Evolutionary conservation across 2,329 filamentous ascomycete genomes (phyloP).

Genomic region (Verticillium isaacii): DNA sequence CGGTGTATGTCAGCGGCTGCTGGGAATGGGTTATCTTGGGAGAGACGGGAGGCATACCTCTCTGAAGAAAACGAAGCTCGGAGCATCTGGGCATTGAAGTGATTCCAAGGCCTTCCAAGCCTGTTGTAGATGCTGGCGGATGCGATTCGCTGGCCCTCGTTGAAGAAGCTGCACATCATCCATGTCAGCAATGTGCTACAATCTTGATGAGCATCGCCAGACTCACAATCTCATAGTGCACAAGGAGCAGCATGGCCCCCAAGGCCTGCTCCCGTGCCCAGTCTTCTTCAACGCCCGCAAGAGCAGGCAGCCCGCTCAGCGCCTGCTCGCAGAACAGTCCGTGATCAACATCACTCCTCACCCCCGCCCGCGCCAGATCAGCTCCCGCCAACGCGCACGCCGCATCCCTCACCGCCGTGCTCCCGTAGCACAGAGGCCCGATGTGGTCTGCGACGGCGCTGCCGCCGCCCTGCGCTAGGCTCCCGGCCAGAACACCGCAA

Average conservation of each 20-base stretch:
- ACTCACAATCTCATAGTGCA: slow-evolving; percentile 11
- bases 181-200: neutral
- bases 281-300: slow-evolving; percentile 5
- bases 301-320: slow-evolving; percentile 3
- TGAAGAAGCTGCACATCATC: slow-evolving; percentile 5
- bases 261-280: slow-evolving; percentile 9
- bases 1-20: neutral
- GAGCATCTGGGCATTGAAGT: slow-evolving; percentile 1
- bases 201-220: fast-evolving
- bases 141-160: slow-evolving; percentile 3
- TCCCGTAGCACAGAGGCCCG: slow-evolving; percentile 6
- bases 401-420: slow-evolving; percentile 8
- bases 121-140: slow-evolving; percentile 6
- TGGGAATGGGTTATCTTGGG: neutral
- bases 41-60: slow-evolving; percentile 1
- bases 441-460: slow-evolving; percentile 8
- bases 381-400: slow-evolving; percentile 11
- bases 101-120: slow-evolving; percentile 8
- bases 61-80: slow-evolving; percentile 9
- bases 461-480: neutral
- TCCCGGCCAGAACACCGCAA: slow-evolving; percentile 3
- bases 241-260: slow-evolving; percentile 7
- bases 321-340: slow-evolving; percentile 8
- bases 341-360: slow-evolving; percentile 7
- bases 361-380: slow-evolving; percentile 7